A percentile compares a stretch with the other conserved stretches of the same genome.
Conservation (phyloP, 2,329 filamentous ascomycete species). For the Rutstroemia sydowiana region DNA sequence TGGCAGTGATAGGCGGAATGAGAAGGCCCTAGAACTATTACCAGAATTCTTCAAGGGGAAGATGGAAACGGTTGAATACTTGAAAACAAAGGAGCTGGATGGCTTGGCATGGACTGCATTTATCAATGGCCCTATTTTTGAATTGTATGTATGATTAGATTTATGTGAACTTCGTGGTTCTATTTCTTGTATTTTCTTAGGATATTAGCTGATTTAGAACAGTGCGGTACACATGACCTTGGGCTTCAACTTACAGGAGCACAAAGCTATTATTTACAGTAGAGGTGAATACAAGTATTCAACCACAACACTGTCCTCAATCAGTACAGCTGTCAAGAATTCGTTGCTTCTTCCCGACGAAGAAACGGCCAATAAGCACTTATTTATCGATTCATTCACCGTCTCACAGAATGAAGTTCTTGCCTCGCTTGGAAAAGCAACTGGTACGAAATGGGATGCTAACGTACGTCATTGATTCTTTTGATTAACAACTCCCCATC, state of each 20-base stretch:
- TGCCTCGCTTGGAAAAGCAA: not conserved
- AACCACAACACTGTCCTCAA: not conserved
- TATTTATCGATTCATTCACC: constrained; percentile 2
- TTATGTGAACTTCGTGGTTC: not conserved
- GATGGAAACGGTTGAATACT: not conserved
- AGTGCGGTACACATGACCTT: not conserved
- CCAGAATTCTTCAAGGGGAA: not conserved
- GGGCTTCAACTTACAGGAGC: not conserved
- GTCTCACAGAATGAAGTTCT: constrained; percentile 1
- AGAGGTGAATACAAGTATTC: not conserved
- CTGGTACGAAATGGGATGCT: not conserved
- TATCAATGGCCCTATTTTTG: not conserved
- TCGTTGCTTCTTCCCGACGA: not conserved
- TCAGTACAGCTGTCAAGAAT: not conserved
- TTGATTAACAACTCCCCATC: no score
- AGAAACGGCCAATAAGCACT: not conserved
- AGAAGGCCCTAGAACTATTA: not conserved
- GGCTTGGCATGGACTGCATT: constrained; percentile 1
- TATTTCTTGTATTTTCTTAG: not conserved
- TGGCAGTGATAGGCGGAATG: constrained; percentile 15
- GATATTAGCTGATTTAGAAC: not conserved
- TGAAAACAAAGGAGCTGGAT: not conserved
- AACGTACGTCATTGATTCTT: no score
- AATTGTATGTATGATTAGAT: not conserved
- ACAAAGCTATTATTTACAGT: not conserved